Percentiles rank a stretch among this genome's conserved stretches.
phyloP scores from a whole-genome alignment of 441 rosid genomes.

The Breynia disticha region DNA sequence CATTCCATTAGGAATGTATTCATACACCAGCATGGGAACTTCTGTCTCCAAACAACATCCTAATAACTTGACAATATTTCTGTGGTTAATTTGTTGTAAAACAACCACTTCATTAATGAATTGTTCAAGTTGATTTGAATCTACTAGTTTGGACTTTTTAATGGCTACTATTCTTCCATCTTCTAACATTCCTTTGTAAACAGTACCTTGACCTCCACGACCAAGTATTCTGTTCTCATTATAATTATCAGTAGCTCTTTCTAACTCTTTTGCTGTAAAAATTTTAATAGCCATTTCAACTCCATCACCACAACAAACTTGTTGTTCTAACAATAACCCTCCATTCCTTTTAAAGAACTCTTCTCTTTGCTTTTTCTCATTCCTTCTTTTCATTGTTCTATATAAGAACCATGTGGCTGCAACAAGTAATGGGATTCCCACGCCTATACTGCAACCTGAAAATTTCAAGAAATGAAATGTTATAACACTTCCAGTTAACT shows the following conservation, averaged over 20 bases:
- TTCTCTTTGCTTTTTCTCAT: constrained; percentile 1
- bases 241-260: constrained; percentile 14
- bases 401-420: not conserved
- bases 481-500: no score
- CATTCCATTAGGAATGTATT: constrained; percentile 17
- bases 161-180: constrained; percentile 14
- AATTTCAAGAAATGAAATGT: no score
- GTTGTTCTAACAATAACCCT: constrained; percentile 7
- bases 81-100: constrained; percentile 13
- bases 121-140: constrained; percentile 11
- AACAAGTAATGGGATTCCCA: constrained; percentile 9
- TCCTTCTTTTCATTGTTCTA: constrained; percentile 6
- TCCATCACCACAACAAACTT: constrained; percentile 1
- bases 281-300: constrained; percentile 7
- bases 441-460: constrained; percentile 11
- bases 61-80: constrained; percentile 12
- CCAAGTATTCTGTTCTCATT: constrained; percentile 10
- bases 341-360: constrained; percentile 8
- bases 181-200: constrained; percentile 15
- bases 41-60: constrained; percentile 16
- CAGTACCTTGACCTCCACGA: constrained; percentile 17
- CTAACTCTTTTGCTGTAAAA: constrained; percentile 7
- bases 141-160: constrained; percentile 11
- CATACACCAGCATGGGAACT: constrained; percentile 14
- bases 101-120: constrained; percentile 18